Base-by-base conservation (phyloP, 139 green algal genomes). In the Chlorella sp. region DNA sequence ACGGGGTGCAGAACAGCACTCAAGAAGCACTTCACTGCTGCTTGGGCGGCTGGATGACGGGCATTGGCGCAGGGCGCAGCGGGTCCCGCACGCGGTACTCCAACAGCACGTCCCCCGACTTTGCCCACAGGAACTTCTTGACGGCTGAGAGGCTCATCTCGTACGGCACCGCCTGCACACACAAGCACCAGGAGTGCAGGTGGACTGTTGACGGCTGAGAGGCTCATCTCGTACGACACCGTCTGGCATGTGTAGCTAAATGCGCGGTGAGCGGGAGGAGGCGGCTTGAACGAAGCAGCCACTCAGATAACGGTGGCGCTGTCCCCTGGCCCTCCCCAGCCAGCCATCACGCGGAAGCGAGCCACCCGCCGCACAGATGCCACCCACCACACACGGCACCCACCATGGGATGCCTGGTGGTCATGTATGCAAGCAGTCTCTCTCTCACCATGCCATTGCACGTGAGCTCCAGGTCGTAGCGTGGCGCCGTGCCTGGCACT, bases 141-240 rank as follows among this genome's bases (percentile, higher is more conserved):
- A 98, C 81, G 10, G 87, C 85, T 3, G 88, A 82, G n/a, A 98
- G 62, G 51, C 76, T 93, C 80, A 97, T 87, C 24, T 93, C 88
- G 67, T 84, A 93, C 0, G 89, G 88, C 29, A 96, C 88, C 1
- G 86, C 85, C 80, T 91, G 80, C 55, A 27, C 42, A 55, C 42
- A 55, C 42, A 55, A 17, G 42, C 42, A 65, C 10, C 42, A 17
- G 17, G 42, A 55, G n/a, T n/a, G n/a, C n/a, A n/a, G n/a, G n/a
- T n/a, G n/a, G n/a, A n/a, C n/a, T 86, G 68, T 86, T 84, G 2
- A 98, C 81, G 10, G 87, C 85, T 3, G 88, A 82, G n/a, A 98
- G 62, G 51, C 76, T 93, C 80, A 97, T 87, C 24, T 93, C 88
- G 67, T 84, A 93, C 0, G 89, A 88, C 29, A 96, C 88, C 1